These are phyloP conservation scores for Metschnikowia kofuensis DNA, from an alignment of 805 yeast genomes.

Conservation along the genomic window DNA sequence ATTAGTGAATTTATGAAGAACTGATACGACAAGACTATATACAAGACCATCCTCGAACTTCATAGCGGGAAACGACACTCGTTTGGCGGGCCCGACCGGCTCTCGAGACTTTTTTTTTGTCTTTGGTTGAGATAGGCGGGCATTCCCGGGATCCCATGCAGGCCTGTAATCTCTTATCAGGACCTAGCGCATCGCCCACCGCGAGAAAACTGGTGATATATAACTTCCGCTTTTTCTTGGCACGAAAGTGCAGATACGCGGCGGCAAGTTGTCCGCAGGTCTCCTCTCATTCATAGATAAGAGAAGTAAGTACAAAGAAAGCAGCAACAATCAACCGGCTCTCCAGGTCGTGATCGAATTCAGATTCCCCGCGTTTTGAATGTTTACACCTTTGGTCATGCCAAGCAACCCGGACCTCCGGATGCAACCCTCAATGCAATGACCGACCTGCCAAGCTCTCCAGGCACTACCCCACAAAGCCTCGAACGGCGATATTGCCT, in stretches of 20 bases:
- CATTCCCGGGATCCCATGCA: background rate
- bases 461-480: slow-evolving; percentile 1
- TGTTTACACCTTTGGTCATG: background rate
- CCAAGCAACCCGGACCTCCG: background rate
- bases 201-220: background rate
- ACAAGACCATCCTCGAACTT: background rate
- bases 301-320: too few relatives aligned
- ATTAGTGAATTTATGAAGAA: background rate
- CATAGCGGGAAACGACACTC: background rate
- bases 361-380: background rate
- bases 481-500: slow-evolving; percentile 2
- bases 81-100: background rate
- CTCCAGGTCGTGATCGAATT: too few relatives aligned
- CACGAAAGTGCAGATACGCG: background rate
- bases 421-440: background rate
- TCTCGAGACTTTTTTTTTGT: background rate
- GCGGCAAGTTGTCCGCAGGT: background rate
- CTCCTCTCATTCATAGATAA: background rate
- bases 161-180: background rate
- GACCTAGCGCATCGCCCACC: background rate
- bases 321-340: too few relatives aligned
- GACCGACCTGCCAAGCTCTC: background rate
- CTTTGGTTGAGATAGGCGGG: background rate
- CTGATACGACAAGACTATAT: background rate
- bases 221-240: background rate